These are phyloP conservation scores for Jackrogersella multiformis DNA, from an alignment of 495 filamentous ascomycete genomes.

Conservation along the genomic window DNA sequence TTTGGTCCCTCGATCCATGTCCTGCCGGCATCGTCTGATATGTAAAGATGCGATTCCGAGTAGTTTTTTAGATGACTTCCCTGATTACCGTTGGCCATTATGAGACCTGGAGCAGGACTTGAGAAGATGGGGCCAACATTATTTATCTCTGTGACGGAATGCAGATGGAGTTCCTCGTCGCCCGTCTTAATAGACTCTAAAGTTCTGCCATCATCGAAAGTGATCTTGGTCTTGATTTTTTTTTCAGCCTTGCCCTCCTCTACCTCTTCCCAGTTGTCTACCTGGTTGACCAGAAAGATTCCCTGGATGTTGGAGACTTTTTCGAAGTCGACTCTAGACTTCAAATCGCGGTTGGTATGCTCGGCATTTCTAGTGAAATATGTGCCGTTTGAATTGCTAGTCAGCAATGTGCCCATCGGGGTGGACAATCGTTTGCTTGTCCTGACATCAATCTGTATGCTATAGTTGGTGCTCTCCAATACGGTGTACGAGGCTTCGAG, in stretches of 20 bases:
- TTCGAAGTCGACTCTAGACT: constrained; percentile 89
- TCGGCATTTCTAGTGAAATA: constrained; percentile 92
- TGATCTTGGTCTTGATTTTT: constrained; percentile 80
- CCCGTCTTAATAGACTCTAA: constrained; percentile 64
- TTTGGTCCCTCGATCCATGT: constrained; percentile 80
- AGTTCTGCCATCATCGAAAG: constrained; percentile 90
- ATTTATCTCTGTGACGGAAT: constrained; percentile 83
- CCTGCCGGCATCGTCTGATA: constrained; percentile 90
- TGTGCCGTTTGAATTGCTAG: constrained; percentile 95
- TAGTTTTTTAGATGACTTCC: constrained; percentile 71
- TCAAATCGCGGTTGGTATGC: constrained; percentile 81
- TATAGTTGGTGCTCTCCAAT: constrained; percentile 94
- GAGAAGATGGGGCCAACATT: constrained; percentile 91
- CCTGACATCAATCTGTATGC: constrained; percentile 94
- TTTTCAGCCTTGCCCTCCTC: constrained; percentile 61
- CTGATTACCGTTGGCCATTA: constrained; percentile 92
- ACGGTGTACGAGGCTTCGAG: constrained; percentile 91
- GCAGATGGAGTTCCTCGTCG: constrained; percentile 80
- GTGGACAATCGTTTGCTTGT: constrained; percentile 63
- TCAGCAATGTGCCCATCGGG: constrained; percentile 86
- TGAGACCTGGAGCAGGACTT: constrained; percentile 87
- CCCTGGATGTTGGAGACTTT: constrained; percentile 90
- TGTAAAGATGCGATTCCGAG: constrained; percentile 75
- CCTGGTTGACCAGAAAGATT: constrained; percentile 87
- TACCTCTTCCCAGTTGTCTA: constrained; percentile 85